Evolutionary conservation across 805 yeast genomes (phyloP).

Genomic region (Debaryomyces hansenii): DNA sequence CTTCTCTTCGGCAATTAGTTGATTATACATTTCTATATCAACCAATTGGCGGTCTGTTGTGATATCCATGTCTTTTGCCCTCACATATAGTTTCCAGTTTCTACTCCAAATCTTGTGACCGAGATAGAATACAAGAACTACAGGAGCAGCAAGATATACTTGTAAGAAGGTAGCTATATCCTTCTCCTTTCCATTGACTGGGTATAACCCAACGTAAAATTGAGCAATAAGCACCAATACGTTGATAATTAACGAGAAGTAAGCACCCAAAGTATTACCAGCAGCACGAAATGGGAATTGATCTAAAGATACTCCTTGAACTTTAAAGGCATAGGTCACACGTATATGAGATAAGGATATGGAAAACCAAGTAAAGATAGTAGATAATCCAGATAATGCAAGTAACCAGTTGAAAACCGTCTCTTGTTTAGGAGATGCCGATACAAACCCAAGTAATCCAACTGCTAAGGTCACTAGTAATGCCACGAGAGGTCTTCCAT

Average conservation of each 20-base stretch:
- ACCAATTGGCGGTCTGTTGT: constrained; percentile 44
- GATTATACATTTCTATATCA: constrained; percentile 38
- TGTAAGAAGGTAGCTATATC: constrained; percentile 46
- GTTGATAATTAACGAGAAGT: constrained; percentile 30
- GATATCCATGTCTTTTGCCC: constrained; percentile 37
- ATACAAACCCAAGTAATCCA: constrained; percentile 42
- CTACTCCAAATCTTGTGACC: constrained; percentile 40
- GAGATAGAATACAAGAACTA: constrained; percentile 40
- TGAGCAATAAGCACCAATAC: constrained; percentile 35
- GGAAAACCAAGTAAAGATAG: constrained; percentile 42
- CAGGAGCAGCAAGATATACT: constrained; percentile 47
- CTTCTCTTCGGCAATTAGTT: constrained; percentile 42
- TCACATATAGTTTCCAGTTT: constrained; percentile 32
- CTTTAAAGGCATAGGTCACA: constrained; percentile 38
- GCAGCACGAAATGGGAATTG: constrained; percentile 36
- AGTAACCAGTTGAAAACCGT: constrained; percentile 42
- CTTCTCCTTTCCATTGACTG: constrained; percentile 20
- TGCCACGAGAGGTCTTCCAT: constrained; percentile 44
- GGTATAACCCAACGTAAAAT: constrained; percentile 41
- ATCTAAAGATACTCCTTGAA: constrained; percentile 32
- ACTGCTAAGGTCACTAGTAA: constrained; percentile 30
- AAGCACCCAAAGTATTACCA: constrained; percentile 37
- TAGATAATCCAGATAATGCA: constrained; percentile 40
- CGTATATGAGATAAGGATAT: constrained; percentile 42
- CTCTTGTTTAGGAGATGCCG: constrained; percentile 28